These are phyloP conservation scores for Saccharum spontaneum DNA, from an alignment of 176 grass and related monocot species.

Conservation along the genomic window DNA sequence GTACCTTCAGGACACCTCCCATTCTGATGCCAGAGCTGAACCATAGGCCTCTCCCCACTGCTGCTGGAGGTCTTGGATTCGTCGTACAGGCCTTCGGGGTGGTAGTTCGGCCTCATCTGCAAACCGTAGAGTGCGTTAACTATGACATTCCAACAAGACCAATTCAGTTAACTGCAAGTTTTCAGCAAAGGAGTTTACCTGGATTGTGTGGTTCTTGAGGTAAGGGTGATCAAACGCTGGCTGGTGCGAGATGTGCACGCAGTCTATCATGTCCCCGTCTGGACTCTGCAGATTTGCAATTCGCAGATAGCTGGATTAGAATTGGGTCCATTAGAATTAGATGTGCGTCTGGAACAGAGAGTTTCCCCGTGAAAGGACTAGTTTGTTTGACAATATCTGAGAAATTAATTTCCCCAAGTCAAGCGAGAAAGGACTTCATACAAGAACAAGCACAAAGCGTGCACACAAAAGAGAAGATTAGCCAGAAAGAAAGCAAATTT, in stretches of 20 bases:
- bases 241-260: constrained; percentile 89
- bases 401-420: neutral
- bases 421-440: neutral
- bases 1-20: constrained; percentile 60
- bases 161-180: constrained; percentile 11
- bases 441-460: constrained; percentile 20
- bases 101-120: constrained; percentile 71
- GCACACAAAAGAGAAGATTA: neutral
- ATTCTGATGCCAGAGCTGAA: constrained; percentile 74
- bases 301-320: constrained; percentile 20
- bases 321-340: constrained; percentile 30
- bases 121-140: neutral
- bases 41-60: constrained; percentile 36
- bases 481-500: constrained; percentile 37
- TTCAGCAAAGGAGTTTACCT: constrained; percentile 40
- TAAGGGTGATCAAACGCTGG: constrained; percentile 94
- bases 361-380: too few species aligned
- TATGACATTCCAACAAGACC: neutral
- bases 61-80: constrained; percentile 51
- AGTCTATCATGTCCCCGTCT: constrained; percentile 92
- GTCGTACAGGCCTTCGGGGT: constrained; percentile 57
- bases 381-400: neutral
- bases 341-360: neutral
- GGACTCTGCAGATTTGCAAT: constrained; percentile 63
- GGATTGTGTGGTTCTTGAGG: constrained; percentile 90